These are phyloP conservation scores for Neurospora cerealis DNA, from an alignment of 495 filamentous ascomycete genomes.

Conservation along the genomic window DNA sequence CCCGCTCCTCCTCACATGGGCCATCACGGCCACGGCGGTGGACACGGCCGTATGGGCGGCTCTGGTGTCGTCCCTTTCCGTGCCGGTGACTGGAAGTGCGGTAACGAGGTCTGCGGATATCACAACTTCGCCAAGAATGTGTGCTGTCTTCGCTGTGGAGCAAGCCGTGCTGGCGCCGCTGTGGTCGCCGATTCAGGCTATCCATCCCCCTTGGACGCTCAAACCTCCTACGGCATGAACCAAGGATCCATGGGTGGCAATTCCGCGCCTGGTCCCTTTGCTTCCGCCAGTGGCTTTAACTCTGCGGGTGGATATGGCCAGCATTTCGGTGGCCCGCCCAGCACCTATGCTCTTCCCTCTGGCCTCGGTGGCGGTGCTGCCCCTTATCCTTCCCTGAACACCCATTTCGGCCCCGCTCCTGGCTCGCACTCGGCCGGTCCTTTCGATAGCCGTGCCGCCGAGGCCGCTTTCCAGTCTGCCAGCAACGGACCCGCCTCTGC, in stretches of 20 bases:
- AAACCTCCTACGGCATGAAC: slow-evolving; percentile 64
- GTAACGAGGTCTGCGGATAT: slow-evolving; percentile 94
- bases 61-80: slow-evolving; percentile 92
- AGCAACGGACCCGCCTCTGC: slow-evolving; percentile 59
- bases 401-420: slow-evolving; percentile 59
- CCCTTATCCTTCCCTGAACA: slow-evolving; percentile 77
- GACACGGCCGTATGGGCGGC: slow-evolving; percentile 58
- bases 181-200: slow-evolving; percentile 91
- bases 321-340: slow-evolving; percentile 79
- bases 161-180: slow-evolving; percentile 83
- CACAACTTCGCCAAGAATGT: slow-evolving; percentile 99
- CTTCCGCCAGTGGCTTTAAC: slow-evolving; percentile 57
- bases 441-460: slow-evolving; percentile 86
- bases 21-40: slow-evolving; percentile 67
- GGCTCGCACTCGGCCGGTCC: slow-evolving; percentile 74
- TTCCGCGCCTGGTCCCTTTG: slow-evolving; percentile 74
- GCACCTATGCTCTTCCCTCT: slow-evolving; percentile 85
- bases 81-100: slow-evolving; percentile 98
- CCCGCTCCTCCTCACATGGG: slow-evolving; percentile 71
- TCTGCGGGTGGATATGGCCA: slow-evolving; percentile 72
- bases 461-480: slow-evolving; percentile 83
- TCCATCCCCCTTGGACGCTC: slow-evolving; percentile 80
- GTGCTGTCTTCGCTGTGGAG: slow-evolving; percentile 90
- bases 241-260: slow-evolving; percentile 77
- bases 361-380: slow-evolving; percentile 70